phyloP scores from a whole-genome alignment of 2,329 filamentous ascomycete species.

The Cladosporium sp. region DNA sequence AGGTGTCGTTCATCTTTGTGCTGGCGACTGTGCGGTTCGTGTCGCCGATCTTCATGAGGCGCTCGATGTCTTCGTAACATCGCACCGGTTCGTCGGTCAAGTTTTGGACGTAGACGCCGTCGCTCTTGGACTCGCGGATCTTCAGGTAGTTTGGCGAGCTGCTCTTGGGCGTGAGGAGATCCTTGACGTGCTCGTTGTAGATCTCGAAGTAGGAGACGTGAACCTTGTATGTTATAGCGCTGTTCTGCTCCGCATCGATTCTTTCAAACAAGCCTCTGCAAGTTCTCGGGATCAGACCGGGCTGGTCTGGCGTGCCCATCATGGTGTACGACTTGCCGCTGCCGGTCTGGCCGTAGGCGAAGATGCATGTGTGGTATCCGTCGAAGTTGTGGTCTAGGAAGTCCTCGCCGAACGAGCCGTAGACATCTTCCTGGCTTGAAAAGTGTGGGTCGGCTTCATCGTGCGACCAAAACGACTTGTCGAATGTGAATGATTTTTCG shows the following conservation, averaged over 20 bases:
- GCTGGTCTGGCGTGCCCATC: constrained; percentile 86
- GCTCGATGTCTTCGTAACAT: constrained; percentile 81
- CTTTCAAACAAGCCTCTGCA: constrained; percentile 95
- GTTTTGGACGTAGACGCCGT: constrained; percentile 96
- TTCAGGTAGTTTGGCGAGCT: constrained; percentile 89
- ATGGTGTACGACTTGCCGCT: constrained; percentile 98
- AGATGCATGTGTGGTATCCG: constrained; percentile 98
- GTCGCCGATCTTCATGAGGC: constrained; percentile 88
- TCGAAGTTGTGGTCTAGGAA: constrained; percentile 99
- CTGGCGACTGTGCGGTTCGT: constrained; percentile 82
- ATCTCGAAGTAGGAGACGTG: constrained; percentile 98
- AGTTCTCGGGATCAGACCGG: constrained; percentile 89
- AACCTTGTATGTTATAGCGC: constrained; percentile 94
- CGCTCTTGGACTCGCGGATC: constrained; percentile 90
- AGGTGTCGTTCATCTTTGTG: constrained; percentile 99
- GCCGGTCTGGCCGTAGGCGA: constrained; percentile 79
- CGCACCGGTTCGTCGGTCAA: constrained; percentile 90
- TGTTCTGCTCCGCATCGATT: constrained; percentile 79
- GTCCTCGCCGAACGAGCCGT: constrained; percentile 90
- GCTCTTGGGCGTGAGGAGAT: constrained; percentile 78
- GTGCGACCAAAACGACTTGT: constrained; percentile 98
- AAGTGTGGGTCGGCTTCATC: constrained; percentile 77
- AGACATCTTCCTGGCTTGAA: constrained; percentile 88
- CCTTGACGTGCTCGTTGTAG: constrained; percentile 98
- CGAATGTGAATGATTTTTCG: constrained; percentile 91